Conservation (phyloP, 2,329 filamentous ascomycete species). For the Orbilia oligospora region DNA sequence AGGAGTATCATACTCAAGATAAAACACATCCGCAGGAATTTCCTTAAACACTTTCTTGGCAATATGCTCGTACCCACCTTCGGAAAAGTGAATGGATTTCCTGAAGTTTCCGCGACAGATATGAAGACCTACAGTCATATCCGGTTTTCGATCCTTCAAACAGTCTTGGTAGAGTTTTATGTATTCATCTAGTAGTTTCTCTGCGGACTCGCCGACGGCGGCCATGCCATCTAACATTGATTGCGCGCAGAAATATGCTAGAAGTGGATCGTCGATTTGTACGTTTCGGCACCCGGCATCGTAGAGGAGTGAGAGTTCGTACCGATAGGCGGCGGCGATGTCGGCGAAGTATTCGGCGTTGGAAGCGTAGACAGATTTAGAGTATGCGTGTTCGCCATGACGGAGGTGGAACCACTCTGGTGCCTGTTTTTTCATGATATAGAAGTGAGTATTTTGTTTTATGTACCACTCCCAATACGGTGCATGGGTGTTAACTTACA, state of each 20-base stretch:
- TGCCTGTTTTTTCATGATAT: conserved; percentile 28
- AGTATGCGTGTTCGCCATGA: conserved; percentile 71
- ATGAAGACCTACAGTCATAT: conserved; percentile 83
- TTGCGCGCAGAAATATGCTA: conserved; percentile 81
- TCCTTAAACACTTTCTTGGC: conserved; percentile 77
- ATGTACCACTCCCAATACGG: too few relatives aligned
- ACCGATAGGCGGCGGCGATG: conserved; percentile 76
- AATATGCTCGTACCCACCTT: conserved; percentile 78
- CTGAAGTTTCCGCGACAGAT: conserved; percentile 80
- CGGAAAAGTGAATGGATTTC: conserved; percentile 76
- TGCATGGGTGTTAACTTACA: conserved; percentile 63
- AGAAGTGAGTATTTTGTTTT: background rate
- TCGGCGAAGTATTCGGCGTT: conserved; percentile 77
- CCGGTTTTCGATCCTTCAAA: conserved; percentile 73
- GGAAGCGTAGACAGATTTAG: conserved; percentile 72
- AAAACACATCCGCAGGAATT: conserved; percentile 77
- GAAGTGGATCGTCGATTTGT: conserved; percentile 78
- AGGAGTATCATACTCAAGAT: conserved; percentile 78
- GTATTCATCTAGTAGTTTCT: conserved; percentile 81
- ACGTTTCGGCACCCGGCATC: conserved; percentile 76
- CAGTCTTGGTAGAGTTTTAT: conserved; percentile 83
- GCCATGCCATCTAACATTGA: conserved; percentile 80
- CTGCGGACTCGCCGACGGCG: conserved; percentile 78
- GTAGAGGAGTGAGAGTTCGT: conserved; percentile 75
- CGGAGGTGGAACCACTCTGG: conserved; percentile 58